Base-by-base conservation (phyloP, 352 stramenopile species). In the Pythium brachiatum region DNA sequence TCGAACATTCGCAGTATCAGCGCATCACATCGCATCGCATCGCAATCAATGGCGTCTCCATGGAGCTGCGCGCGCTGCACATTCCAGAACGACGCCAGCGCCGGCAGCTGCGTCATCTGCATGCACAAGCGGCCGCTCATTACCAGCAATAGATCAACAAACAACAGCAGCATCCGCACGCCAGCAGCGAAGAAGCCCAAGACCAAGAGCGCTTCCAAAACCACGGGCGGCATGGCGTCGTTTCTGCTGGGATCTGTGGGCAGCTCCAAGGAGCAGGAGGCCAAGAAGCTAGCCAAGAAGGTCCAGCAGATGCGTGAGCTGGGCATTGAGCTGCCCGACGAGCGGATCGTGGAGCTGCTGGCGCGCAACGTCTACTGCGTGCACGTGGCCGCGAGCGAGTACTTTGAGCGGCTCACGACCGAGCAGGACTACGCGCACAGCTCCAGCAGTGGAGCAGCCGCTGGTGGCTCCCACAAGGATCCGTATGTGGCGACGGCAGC, bases 1-100 rank as follows among this genome's bases (percentile, higher is more conserved):
- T n/a, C 52, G 18, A 60, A 59, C 7, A 32, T 27, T 27, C 23
- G 29, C 13, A 8, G 32, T 18, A 56, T 36, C n/a, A n/a, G n/a
- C n/a, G n/a, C n/a, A n/a, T n/a, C n/a, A n/a, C n/a, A n/a, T n/a
- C n/a, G n/a, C n/a, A n/a, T n/a, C n/a, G n/a, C n/a, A n/a, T n/a
- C n/a, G n/a, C n/a, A n/a, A n/a, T n/a, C n/a, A 16, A 58, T 59
- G 55, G 32, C 62, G 25, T 39, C 39, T 25, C 53, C 7, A 32
- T 95, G 86, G 86, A 82, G 63, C 66, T 95, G 86, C 64, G 58
- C 69, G 43, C 75, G 72, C 44, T 95, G 86, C 66, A 93, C 86
- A 52, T 92, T 84, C 65, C 74, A 89, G 72, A 95, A 95, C 54
- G 72, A 65, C 7, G 38, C 47, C 8, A 23, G 4, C 1, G 48